These are phyloP conservation scores for Diversispora epigaea DNA, from an alignment of 192 early-diverging fungal species.

Conservation along the genomic window DNA sequence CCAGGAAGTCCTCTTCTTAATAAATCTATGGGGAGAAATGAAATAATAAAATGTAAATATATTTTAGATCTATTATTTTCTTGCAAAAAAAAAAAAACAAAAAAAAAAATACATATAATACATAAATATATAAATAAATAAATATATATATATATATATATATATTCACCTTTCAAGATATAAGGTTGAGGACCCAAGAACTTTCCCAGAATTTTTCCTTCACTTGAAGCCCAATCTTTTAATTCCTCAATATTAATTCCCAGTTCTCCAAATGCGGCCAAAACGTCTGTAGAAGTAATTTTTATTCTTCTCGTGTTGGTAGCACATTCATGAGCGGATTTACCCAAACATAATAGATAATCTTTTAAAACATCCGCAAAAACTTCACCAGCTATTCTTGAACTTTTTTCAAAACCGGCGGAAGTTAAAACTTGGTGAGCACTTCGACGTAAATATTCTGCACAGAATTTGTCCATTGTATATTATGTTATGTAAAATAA, in stretches of 20 bases:
- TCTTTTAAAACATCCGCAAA: constrained; percentile 53
- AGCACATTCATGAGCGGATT: constrained; percentile 48
- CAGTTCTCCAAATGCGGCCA: constrained; percentile 44
- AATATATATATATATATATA: no score
- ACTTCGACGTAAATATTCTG: constrained; percentile 1
- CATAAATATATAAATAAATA: no score
- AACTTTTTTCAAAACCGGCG: constrained; percentile 54
- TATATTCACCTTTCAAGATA: neutral
- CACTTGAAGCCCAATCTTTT: constrained; percentile 44
- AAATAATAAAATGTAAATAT: neutral
- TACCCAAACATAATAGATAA: constrained; percentile 49
- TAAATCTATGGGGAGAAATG: neutral
- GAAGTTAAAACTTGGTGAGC: constrained; percentile 20
- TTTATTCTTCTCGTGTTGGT: constrained; percentile 47
- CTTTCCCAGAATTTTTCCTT: constrained; percentile 2
- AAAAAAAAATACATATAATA: no score
- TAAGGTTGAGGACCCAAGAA: neutral
- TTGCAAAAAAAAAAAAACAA: no score
- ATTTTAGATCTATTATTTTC: no score
- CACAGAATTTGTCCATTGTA: constrained; percentile 13
- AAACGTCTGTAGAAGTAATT: constrained; percentile 46
- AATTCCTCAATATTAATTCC: constrained; percentile 43
- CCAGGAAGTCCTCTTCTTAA: constrained; percentile 12
- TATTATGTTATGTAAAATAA: neutral
- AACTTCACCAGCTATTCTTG: constrained; percentile 43